These are phyloP conservation scores for Ogataea wickerhamii DNA, from an alignment of 805 yeast species.

Conservation along the genomic window DNA sequence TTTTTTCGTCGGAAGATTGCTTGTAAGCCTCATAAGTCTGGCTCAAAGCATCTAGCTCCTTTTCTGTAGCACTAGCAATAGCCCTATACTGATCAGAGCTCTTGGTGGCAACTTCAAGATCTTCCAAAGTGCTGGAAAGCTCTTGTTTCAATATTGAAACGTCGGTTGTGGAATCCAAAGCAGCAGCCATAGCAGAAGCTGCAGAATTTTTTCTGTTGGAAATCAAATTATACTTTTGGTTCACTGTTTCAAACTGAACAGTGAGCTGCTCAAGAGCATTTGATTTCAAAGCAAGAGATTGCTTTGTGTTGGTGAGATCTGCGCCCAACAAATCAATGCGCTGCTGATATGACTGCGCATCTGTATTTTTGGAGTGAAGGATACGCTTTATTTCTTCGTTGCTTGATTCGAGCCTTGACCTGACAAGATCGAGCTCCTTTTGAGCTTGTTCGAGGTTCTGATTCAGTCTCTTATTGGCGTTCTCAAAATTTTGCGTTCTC, in stretches of 20 bases:
- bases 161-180: constrained; percentile 22
- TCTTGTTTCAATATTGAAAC: constrained; percentile 28
- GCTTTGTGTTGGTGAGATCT: constrained; percentile 41
- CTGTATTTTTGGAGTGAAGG: constrained; percentile 52
- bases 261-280: constrained; percentile 37
- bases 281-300: constrained; percentile 41
- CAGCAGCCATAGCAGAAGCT: constrained; percentile 24
- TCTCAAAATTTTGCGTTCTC: constrained; percentile 50
- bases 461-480: constrained; percentile 46
- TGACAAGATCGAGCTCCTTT: constrained; percentile 40
- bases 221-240: constrained; percentile 28
- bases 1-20: constrained; percentile 23
- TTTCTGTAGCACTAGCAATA: constrained; percentile 66
- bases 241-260: constrained; percentile 34
- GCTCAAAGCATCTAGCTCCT: constrained; percentile 53
- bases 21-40: constrained; percentile 49
- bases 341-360: constrained; percentile 53
- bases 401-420: constrained; percentile 44
- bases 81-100: constrained; percentile 57
- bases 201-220: constrained; percentile 28
- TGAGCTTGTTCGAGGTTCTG: constrained; percentile 50
- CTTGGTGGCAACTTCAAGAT: constrained; percentile 54
- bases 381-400: constrained; percentile 49
- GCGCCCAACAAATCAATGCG: constrained; percentile 54
- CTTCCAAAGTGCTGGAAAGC: constrained; percentile 42